phyloP scores from a whole-genome alignment of 225 moss, liverwort and hornwort species.

The Straminergon stramineum region DNA sequence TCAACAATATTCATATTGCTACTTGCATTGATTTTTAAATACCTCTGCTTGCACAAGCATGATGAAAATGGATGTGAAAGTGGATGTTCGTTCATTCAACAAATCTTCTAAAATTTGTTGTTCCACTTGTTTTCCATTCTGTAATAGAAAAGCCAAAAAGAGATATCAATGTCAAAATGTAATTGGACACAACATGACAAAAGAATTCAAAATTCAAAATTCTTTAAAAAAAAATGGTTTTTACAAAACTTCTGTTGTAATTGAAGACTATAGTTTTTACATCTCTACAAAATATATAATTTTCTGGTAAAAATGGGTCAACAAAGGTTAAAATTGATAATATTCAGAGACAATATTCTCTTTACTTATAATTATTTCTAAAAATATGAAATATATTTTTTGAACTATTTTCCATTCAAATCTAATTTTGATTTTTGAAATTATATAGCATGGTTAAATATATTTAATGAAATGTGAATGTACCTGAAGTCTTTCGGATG shows the following conservation, averaged over 20 bases:
- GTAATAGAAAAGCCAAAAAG: not conserved
- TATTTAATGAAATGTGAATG: not conserved
- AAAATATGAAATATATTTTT: accelerated
- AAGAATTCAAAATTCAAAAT: not conserved
- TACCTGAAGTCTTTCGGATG: constrained; percentile 33
- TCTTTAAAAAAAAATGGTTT: accelerated
- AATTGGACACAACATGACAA: not conserved
- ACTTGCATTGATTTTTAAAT: not conserved
- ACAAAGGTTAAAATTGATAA: no score
- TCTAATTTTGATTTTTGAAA: not conserved
- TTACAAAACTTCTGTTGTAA: no score
- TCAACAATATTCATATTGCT: not conserved
- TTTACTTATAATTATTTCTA: not conserved
- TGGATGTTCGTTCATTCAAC: constrained; percentile 40
- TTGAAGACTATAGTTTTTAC: no score
- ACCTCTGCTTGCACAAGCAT: constrained; percentile 79
- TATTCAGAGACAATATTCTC: accelerated
- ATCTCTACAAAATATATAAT: not conserved
- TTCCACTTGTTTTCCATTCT: constrained; percentile 59
- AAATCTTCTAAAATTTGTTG: constrained; percentile 53
- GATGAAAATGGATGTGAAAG: constrained; percentile 53
- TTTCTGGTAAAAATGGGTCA: accelerated
- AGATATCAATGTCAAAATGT: not conserved
- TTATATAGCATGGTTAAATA: not conserved
- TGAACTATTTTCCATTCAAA: not conserved